phyloP scores from a whole-genome alignment of 202 grass and related monocot species.

The Schoenoplectus tabernaemontani region DNA sequence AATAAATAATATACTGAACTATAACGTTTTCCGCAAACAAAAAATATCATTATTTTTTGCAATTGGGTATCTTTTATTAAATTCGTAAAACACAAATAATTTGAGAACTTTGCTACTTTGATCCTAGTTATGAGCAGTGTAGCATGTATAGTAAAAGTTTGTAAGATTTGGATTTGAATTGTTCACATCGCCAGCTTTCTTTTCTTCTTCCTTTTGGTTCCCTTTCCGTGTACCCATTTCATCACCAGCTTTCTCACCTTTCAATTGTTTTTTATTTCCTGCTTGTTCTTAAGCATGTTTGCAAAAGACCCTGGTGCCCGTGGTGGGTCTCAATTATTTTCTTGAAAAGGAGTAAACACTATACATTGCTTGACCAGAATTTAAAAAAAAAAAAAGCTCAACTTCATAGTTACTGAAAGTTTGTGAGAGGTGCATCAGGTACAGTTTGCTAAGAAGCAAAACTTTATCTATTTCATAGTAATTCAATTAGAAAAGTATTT shows the following conservation, averaged over 20 bases:
- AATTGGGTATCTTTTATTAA: neutral
- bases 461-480: neutral
- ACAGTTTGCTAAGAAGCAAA: neutral
- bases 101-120: neutral
- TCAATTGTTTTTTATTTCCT: neutral
- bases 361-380: neutral
- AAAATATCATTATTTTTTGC: neutral
- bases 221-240: neutral
- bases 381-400: neutral
- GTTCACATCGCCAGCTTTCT: neutral
- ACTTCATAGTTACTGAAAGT: neutral
- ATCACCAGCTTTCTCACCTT: neutral
- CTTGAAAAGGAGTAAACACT: neutral
- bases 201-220: neutral
- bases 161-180: neutral
- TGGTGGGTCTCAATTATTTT: slow-evolving; percentile 3
- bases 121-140: neutral
- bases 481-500: neutral
- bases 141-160: too few relatives aligned
- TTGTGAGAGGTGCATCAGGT: neutral
- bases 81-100: too few relatives aligned
- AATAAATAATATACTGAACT: neutral
- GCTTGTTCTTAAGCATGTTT: neutral
- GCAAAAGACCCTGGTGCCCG: neutral
- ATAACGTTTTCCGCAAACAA: neutral